phyloP scores from a whole-genome alignment of 352 stramenopile species.

The Blastocystis sp. region DNA sequence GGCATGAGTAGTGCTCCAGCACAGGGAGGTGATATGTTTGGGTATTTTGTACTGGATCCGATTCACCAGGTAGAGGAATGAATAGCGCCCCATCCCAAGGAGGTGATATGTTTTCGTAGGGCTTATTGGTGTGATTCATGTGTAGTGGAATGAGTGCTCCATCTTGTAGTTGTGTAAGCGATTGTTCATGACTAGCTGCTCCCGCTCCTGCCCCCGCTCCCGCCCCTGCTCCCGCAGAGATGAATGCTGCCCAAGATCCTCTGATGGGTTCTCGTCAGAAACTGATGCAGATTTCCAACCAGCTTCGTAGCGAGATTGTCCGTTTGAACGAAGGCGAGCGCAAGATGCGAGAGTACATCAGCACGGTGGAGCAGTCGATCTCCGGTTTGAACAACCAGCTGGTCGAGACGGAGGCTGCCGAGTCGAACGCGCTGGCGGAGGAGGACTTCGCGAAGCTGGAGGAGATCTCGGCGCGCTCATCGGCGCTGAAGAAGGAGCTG shows the following conservation, averaged over 20 bases:
- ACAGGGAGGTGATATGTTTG: conserved; percentile 44
- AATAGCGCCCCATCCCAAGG: neutral
- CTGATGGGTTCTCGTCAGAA: conserved; percentile 56
- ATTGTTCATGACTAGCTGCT: neutral
- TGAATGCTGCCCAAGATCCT: neutral
- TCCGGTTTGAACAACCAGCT: conserved; percentile 10
- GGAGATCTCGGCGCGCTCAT: conserved; percentile 5
- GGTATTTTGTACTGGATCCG: neutral
- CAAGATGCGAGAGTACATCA: conserved; percentile 44
- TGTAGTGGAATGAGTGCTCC: conserved; percentile 33
- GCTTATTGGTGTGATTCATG: neutral
- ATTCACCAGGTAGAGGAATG: conserved; percentile 15
- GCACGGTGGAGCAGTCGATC: neutral
- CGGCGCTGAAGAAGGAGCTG: conserved; percentile 10
- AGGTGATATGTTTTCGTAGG: conserved; percentile 54
- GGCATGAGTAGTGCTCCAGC: conserved; percentile 48
- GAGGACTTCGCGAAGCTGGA: conserved; percentile 59
- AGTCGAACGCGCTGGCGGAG: neutral
- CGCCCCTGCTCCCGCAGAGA: neutral
- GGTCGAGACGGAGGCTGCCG: neutral
- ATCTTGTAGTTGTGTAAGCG: neutral
- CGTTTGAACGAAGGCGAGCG: conserved; percentile 54
- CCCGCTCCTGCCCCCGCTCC: conserved; percentile 52
- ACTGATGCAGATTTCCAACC: conserved; percentile 61
- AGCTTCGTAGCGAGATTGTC: conserved; percentile 52